Base-by-base conservation (phyloP, 768 basidiomycete species). In the Phaffia australis region DNA sequence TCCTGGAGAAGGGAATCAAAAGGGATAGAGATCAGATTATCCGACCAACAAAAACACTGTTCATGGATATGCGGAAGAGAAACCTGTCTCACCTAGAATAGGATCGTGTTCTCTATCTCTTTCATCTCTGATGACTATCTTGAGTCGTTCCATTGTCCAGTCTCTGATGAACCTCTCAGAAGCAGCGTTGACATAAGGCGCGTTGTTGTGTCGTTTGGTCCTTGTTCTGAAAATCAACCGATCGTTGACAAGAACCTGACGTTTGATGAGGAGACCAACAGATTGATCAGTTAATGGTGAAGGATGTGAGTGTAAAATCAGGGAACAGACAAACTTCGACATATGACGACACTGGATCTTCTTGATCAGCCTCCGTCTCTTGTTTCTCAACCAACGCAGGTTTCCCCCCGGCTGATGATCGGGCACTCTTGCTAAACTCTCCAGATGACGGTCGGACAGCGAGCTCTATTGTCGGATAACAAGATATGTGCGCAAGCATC, bases 181-280 rank as follows among this genome's bases (percentile, higher is more conserved):
- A 3, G 73, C 68, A 0, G 76, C 76, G 52, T 77, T 77, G 68
- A 73, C 74, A 65, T 76, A 77, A 1, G 76, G 76, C 8, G 73
- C 25, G 1, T 74, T 73, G 56, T 65, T 69, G 47, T 75, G 70
- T 63, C 75, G 73, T 62, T 77, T 77, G 15, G 77, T 75, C 35
- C 77, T 46, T 2, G 76, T 75, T 3, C 75, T 69, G 49, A 73
- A 77, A 3, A 75, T 69, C 30, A 77, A 69, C 30, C 72, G 69
- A 30, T 76, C 77, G 56, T 77, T 77, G 30, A 77, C 69, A 32
- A 74, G 70, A 15, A 77, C 75, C 65, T 77, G 74, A 74, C 8
- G 75, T 74, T 11, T 72, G 74, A 47, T 73, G 71, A 5, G 72
- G 72, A 56, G 72, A 71, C 49, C 74, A 74, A 19, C 71, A 70